Base-by-base conservation (phyloP, 129 eudicot species). In the Cynara cardunculus region DNA sequence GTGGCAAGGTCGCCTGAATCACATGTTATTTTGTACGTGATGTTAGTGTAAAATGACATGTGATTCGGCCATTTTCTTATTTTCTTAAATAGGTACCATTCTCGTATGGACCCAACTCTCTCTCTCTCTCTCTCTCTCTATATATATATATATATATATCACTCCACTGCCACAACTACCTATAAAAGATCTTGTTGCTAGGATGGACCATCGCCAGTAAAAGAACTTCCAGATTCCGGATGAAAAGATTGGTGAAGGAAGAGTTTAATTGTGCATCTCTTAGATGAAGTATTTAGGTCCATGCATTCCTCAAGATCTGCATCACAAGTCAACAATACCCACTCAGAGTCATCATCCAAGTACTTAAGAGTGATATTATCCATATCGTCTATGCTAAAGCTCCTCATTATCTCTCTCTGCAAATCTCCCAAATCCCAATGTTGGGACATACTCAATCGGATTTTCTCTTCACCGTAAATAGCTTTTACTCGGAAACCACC, bases 221-320 rank as follows among this genome's bases (percentile, higher is more conserved):
- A 73, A 14, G 89, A 87, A 71, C 87, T 82, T 59, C 85, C 86
- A 72, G 86, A 71, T 73, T 88, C 81, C 59, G 74, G 82, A 69
- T 68, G 76, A 79, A 56, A 78, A 46, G 59, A 30, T 69, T 83
- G 80, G 69, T 81, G 82, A 72, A 90, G 79, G 22, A 82, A 70
- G 69, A 87, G 85, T 82, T 87, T 87, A 25, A 90, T 86, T 26
- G 78, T 83, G 79, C 83, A 86, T 41, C 53, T 81, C 62, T 77
- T 79, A 25, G 88, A 87, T 26, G 80, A 85, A 31, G 64, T 85
- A 72, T 84, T 83, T 86, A 90, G 77, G 69, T 87, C 94, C 77
- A 87, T 81, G 59, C 94, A 90, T 80, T 90, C 94, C 78, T 87
- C 87, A 83, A 90, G 88, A 90, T 90, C 94, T 78, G 84, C 94